Percentiles rank a stretch among this genome's conserved stretches.
These are phyloP conservation scores for Debaryomyces fabryi DNA, from an alignment of 1,139 yeast genomes.

Conservation along the genomic window DNA sequence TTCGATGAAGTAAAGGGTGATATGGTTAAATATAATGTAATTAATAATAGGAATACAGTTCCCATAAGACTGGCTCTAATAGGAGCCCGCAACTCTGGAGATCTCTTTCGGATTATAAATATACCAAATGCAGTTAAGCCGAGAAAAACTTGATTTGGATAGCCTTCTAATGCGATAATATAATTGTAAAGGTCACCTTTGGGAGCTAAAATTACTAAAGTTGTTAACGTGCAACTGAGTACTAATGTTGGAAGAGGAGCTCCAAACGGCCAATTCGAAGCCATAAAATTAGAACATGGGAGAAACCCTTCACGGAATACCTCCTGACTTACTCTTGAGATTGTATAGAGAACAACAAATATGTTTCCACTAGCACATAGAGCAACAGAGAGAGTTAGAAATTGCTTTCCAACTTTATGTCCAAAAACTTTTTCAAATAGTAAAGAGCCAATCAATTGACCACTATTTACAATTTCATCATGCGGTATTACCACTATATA, in stretches of 20 bases:
- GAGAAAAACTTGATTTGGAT: constrained; percentile 59
- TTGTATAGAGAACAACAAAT: constrained; percentile 60
- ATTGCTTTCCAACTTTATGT: constrained; percentile 49
- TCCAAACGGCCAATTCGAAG: constrained; percentile 58
- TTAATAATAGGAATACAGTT: constrained; percentile 40
- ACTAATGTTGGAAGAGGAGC: constrained; percentile 55
- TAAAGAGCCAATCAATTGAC: constrained; percentile 61
- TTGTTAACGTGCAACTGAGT: constrained; percentile 39
- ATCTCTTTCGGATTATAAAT: constrained; percentile 48
- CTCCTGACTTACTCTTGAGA: constrained; percentile 65
- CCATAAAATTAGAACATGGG: constrained; percentile 55
- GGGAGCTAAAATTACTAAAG: constrained; percentile 61
- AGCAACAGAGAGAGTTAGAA: constrained; percentile 60
- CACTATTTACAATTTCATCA: constrained; percentile 55
- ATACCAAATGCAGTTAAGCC: constrained; percentile 55
- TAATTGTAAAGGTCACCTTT: constrained; percentile 80
- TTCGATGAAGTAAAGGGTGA: constrained; percentile 49
- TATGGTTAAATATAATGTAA: constrained; percentile 44
- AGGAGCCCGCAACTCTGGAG: constrained; percentile 51
- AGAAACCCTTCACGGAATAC: constrained; percentile 64
- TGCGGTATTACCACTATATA: constrained; percentile 57
- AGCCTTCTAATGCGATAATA: constrained; percentile 72
- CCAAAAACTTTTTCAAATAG: constrained; percentile 62
- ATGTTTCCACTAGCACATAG: constrained; percentile 64
- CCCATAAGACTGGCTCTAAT: constrained; percentile 53